Evolutionary conservation across 352 stramenopile species (phyloP).

Genomic region (Globisporangium orthogonon): DNA sequence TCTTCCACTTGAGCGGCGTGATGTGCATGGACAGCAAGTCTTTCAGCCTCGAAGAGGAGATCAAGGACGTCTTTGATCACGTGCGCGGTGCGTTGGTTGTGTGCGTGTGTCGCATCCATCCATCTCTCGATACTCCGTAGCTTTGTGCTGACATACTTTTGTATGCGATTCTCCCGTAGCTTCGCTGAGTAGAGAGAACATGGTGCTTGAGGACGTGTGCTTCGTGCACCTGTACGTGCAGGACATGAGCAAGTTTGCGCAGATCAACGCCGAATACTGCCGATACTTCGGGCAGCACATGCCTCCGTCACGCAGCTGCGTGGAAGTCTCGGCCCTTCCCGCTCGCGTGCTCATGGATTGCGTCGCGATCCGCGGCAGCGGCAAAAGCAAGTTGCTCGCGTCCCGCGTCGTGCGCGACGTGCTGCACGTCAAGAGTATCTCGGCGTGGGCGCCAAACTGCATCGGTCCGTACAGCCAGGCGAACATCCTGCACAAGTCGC

Average conservation of each 20-base stretch:
- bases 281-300: constrained; percentile 81
- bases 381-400: constrained; percentile 49
- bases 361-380: constrained; percentile 77
- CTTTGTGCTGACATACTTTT: not conserved
- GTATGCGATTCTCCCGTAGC: constrained; percentile 7
- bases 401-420: constrained; percentile 71
- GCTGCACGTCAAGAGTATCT: constrained; percentile 96
- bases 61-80: constrained; percentile 48
- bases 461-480: constrained; percentile 99
- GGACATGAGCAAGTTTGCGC: constrained; percentile 92
- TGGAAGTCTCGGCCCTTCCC: constrained; percentile 72
- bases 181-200: constrained; percentile 25
- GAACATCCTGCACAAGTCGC: constrained; percentile 87
- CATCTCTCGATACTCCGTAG: too few relatives aligned
- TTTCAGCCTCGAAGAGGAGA: constrained; percentile 54
- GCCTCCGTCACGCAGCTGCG: constrained; percentile 84
- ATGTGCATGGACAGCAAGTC: constrained; percentile 30
- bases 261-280: constrained; percentile 93
- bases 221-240: constrained; percentile 97
- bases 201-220: constrained; percentile 86
- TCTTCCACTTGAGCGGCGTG: constrained; percentile 60
- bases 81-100: constrained; percentile 13
- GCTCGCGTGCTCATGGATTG: constrained; percentile 88
- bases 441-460: constrained; percentile 95
- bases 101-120: not conserved